Conservation (phyloP, 73 alveolate species). For the Symbiodinium pilosum region DNA sequence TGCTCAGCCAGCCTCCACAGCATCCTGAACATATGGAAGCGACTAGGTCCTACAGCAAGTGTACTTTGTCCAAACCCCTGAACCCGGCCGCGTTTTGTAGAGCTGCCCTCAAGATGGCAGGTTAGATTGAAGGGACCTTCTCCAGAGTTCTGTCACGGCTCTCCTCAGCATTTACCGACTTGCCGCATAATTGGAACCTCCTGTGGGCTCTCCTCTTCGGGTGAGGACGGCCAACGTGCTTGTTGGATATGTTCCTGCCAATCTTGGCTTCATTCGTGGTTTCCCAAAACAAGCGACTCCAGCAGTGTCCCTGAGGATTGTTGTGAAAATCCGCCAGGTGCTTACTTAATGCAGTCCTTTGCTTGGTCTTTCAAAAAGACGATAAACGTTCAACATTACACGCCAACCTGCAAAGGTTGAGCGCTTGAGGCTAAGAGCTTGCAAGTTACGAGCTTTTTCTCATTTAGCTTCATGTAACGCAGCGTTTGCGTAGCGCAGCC, state of each 20-base stretch:
- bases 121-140: not conserved
- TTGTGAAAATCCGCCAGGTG: too few species aligned
- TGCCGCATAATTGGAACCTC: not conserved
- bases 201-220: too few species aligned
- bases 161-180: not conserved
- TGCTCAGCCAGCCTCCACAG: not conserved
- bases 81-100: not conserved
- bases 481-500: not conserved
- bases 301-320: too few species aligned
- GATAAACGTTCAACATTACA: not conserved
- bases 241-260: too few species aligned
- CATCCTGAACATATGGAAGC: not conserved
- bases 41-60: not conserved
- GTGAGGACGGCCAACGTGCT: too few species aligned
- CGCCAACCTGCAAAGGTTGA: not conserved
- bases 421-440: not conserved
- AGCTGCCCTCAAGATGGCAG: not conserved
- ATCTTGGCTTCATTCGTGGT: too few species aligned
- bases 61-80: not conserved
- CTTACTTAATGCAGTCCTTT: not conserved
- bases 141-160: not conserved
- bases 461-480: not conserved
- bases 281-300: too few species aligned
- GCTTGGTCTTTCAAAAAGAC: not conserved
- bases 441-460: not conserved